Conservation (phyloP, 768 basidiomycete species). For the Russula vinacea region DNA sequence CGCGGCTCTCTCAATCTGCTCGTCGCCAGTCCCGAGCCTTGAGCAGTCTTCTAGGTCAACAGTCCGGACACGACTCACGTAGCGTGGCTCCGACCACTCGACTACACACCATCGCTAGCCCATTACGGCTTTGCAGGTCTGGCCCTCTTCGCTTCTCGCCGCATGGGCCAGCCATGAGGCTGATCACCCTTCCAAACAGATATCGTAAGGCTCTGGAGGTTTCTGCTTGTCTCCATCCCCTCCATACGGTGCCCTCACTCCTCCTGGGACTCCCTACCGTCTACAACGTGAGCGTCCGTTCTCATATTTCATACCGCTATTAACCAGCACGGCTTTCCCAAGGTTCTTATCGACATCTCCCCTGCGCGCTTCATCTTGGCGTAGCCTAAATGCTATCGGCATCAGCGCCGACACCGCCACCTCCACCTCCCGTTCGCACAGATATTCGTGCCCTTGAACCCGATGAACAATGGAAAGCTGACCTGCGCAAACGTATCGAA, state of each 20-base stretch:
- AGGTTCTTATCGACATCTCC: constrained; percentile 19
- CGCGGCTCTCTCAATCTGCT: constrained; percentile 7
- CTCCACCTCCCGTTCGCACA: constrained; percentile 23
- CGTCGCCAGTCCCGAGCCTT: not conserved
- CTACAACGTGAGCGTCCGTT: constrained; percentile 15
- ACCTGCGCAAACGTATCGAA: constrained; percentile 26
- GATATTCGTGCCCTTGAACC: constrained; percentile 20
- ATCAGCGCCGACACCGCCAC: constrained; percentile 22
- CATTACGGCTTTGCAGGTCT: constrained; percentile 24
- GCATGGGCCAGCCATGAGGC: constrained; percentile 31
- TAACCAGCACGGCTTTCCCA: constrained; percentile 1
- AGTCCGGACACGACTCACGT: not conserved
- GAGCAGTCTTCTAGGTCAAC: not conserved
- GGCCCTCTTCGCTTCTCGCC: constrained; percentile 27
- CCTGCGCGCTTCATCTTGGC: constrained; percentile 24
- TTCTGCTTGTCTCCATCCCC: constrained; percentile 20
- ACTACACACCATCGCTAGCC: not conserved
- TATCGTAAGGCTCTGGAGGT: constrained; percentile 20
- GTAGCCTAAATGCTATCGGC: constrained; percentile 26
- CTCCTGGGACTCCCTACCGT: constrained; percentile 17
- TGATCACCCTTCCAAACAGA: constrained; percentile 24
- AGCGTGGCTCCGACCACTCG: constrained; percentile 4
- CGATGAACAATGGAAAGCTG: constrained; percentile 28
- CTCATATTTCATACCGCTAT: not conserved
- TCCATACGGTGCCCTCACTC: constrained; percentile 17